Base-by-base conservation (phyloP, 1,284 basidiomycete species). In the Phellopilus nigrolimitatus region DNA sequence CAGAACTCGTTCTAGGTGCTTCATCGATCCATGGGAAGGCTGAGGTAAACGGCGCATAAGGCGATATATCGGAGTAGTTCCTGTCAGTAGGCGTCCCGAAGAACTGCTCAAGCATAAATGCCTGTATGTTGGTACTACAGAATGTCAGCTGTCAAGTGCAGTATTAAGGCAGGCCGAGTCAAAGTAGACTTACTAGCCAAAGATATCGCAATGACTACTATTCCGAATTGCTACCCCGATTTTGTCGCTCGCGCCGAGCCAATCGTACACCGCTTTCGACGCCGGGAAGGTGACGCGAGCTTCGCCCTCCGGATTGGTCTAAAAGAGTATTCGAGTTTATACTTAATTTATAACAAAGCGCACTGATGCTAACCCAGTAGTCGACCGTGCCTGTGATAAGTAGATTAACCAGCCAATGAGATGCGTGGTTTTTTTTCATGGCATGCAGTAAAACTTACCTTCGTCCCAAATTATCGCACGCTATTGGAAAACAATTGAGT, bases 161-260 rank as follows among this genome's bases (percentile, higher is more conserved):
- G 2, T 28, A n/a, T n/a, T 13, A 31, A 31, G 15, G 4, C 10
- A 9, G 21, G 17, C 12, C 9, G 12, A 36, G 7, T 22, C 31
- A 5, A 15, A 8, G 12, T 25, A n/a, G 33, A 33, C 52, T 67
- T 68, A 63, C 61, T 61, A 58, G 56, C 61, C 61, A n/a, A 49
- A 55, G 2, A 51, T 52, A 49, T 63, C 61, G 37, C 61, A 62
- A 28, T 63, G 61, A 2, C 57, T 47, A 12, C 61, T 57, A 30
- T 54, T 47, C 8, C 61, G 47, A 21, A 62, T 58, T 7, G 62
- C 59, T 22, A 63, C 58, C 15, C 61, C 62, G 25, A 62, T 53
- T 28, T 59, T 57, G 27, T 62, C 57, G 19, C 47, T 54, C 12
- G 51, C 59, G 22, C 61, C 61, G 30, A 63, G 56, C 50, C 51